phyloP scores from a whole-genome alignment of 179 eudicot genomes.

The Spinacia oleracea region DNA sequence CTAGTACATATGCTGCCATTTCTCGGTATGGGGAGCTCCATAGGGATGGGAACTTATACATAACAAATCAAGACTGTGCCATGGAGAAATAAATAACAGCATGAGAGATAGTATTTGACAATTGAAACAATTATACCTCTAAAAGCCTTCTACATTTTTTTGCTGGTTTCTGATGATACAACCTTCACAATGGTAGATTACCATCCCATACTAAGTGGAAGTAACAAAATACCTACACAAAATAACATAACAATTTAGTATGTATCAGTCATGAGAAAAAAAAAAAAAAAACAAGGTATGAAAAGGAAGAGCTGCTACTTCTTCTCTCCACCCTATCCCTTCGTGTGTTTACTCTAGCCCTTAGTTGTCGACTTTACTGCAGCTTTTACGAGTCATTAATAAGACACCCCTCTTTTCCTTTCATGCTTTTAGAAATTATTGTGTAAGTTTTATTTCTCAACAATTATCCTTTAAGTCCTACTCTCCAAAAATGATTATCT shows the following conservation, averaged over 20 bases:
- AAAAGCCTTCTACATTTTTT: neutral
- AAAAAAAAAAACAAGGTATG: neutral
- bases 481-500: neutral
- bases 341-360: neutral
- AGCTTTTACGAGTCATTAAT: neutral
- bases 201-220: neutral
- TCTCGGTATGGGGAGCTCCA: neutral
- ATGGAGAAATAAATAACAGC: neutral
- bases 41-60: neutral
- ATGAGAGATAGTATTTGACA: neutral
- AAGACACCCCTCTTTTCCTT: neutral
- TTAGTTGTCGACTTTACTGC: neutral
- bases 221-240: neutral
- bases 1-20: neutral
- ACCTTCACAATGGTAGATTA: neutral
- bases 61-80: neutral
- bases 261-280: neutral
- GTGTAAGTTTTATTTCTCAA: neutral
- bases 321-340: neutral
- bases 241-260: neutral
- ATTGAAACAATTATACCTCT: neutral
- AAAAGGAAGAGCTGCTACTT: neutral
- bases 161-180: neutral
- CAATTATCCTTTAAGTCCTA: neutral
- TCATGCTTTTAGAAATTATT: neutral